These are phyloP conservation scores for Lenwebbia sp. DNA, from an alignment of 345 rosid genomes.

Conservation along the genomic window DNA sequence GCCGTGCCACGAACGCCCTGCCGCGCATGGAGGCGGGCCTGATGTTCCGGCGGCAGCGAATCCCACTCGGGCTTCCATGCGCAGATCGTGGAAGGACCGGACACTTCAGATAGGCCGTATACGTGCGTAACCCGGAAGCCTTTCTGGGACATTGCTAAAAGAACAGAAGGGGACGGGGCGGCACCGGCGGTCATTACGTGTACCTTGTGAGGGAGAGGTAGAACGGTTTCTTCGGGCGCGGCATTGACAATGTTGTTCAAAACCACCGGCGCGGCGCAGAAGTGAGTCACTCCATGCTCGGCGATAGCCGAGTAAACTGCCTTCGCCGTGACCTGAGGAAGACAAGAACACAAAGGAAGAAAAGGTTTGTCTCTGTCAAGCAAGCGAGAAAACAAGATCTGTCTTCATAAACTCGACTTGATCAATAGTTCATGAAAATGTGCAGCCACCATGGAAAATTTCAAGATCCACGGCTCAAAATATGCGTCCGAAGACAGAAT, in stretches of 20 bases:
- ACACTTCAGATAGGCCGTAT: slow-evolving; percentile 83
- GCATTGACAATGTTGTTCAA: background rate
- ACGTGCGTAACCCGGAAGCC: slow-evolving; percentile 78
- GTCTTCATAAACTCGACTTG: too few species aligned
- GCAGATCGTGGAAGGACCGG: slow-evolving; percentile 68
- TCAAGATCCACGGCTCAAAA: background rate
- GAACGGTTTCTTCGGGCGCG: slow-evolving; percentile 47
- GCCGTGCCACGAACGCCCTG: slow-evolving; percentile 68
- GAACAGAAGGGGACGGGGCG: slow-evolving; percentile 75
- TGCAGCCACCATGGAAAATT: background rate
- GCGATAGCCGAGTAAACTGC: background rate
- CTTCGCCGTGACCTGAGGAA: background rate
- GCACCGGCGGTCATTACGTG: slow-evolving; percentile 85
- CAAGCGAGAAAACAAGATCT: background rate
- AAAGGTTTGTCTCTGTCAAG: background rate
- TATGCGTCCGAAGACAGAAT: background rate
- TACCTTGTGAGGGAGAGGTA: slow-evolving; percentile 73
- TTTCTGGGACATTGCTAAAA: slow-evolving; percentile 49
- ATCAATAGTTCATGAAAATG: too few species aligned
- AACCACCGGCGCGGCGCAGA: slow-evolving; percentile 3
- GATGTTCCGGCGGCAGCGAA: slow-evolving; percentile 42
- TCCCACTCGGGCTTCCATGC: slow-evolving; percentile 95
- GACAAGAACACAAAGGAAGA: background rate
- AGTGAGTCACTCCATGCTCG: background rate
- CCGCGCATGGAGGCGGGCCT: slow-evolving; percentile 77